Evolutionary conservation across 768 basidiomycete genomes (phyloP).

Genomic region (Strobilomyces confusus): DNA sequence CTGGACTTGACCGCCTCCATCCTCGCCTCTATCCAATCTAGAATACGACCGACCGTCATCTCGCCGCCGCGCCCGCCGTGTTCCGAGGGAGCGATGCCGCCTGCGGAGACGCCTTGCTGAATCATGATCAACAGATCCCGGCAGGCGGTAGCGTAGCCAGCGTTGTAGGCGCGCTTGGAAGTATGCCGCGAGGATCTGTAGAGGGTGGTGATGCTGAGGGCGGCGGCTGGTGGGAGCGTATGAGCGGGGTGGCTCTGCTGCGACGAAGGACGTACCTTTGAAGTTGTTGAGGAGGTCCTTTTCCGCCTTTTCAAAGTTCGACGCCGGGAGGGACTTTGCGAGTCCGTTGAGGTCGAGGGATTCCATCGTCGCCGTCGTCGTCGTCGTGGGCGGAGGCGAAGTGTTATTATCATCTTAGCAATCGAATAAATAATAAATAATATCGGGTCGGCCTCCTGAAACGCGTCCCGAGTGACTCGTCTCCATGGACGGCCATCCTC

Average conservation of each 20-base stretch:
- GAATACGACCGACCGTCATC: conserved; percentile 72
- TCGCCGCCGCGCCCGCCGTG: conserved; percentile 50
- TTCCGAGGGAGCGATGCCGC: conserved; percentile 39
- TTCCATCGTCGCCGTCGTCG: conserved; percentile 46
- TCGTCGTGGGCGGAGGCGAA: conserved; percentile 1
- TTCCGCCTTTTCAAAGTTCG: conserved; percentile 72
- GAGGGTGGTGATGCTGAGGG: conserved; percentile 78
- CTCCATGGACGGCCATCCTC: conserved; percentile 9
- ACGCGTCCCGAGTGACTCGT: background rate
- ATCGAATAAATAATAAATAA: background rate
- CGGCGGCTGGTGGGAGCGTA: conserved; percentile 55
- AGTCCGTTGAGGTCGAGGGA: conserved; percentile 78
- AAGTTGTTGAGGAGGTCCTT: conserved; percentile 79
- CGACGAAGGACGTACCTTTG: conserved; percentile 47
- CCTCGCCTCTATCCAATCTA: conserved; percentile 84
- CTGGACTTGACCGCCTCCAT: conserved; percentile 69
- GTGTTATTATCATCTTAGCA: conserved; percentile 5
- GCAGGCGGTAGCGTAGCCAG: conserved; percentile 76
- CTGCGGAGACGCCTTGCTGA: conserved; percentile 74
- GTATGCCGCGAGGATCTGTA: conserved; percentile 76
- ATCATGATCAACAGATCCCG: conserved; percentile 79
- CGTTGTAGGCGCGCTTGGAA: conserved; percentile 76
- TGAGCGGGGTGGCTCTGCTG: conserved; percentile 13
- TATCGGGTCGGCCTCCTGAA: background rate
- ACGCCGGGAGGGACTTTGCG: conserved; percentile 66